Conservation (phyloP, 371 early-diverging fungal genomes). For the Mucor plumbeus region DNA sequence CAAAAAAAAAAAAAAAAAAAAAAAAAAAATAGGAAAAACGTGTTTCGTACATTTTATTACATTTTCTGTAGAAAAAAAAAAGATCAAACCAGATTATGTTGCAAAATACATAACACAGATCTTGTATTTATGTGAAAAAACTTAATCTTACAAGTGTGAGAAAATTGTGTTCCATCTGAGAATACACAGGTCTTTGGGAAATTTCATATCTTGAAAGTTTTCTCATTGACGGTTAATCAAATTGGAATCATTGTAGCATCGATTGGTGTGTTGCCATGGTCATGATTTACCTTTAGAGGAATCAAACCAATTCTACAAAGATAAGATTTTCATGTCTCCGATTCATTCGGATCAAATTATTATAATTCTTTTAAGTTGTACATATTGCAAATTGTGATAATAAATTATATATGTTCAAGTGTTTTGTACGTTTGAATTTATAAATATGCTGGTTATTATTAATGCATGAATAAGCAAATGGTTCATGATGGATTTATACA, state of each 20-base stretch:
- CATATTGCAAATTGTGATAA: background rate
- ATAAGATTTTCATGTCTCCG: background rate
- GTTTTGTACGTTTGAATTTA: background rate
- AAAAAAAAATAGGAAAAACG: too few relatives aligned
- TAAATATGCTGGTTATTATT: background rate
- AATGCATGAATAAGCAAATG: background rate
- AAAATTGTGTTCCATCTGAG: background rate
- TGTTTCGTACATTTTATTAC: too few relatives aligned
- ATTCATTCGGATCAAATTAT: conserved; percentile 3
- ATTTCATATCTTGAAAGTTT: background rate
- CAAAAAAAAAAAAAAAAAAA: too few relatives aligned
- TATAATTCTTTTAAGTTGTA: background rate
- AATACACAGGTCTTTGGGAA: background rate
- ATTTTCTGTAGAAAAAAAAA: too few relatives aligned
- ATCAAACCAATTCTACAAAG: background rate
- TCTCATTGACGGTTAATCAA: background rate
- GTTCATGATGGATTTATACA: background rate
- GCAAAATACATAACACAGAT: background rate
- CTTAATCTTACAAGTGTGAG: conserved; percentile 5
- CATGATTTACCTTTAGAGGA: background rate
- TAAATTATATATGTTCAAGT: too few relatives aligned
- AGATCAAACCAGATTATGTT: background rate
- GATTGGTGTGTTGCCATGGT: background rate
- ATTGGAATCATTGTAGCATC: background rate
- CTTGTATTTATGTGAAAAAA: background rate